Base-by-base conservation (phyloP, 2,329 filamentous ascomycete species). In the Blastomyces silverae region DNA sequence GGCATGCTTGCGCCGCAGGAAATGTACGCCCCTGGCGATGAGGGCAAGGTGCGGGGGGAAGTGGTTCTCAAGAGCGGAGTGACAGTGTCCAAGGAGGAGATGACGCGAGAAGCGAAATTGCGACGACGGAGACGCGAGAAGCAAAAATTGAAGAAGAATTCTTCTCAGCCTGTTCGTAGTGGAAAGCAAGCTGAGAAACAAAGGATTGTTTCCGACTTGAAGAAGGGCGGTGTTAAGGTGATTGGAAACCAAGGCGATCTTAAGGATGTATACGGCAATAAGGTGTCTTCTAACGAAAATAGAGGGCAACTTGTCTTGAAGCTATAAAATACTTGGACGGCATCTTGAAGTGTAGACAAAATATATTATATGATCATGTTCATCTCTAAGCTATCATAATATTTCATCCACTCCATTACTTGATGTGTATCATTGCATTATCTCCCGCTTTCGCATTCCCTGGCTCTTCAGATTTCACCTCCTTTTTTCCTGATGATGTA, bases 1-100 rank as follows among this genome's bases (percentile, higher is more conserved):
- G 90, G 88, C 72, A 89, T 89, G 81, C 84, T 99, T 66, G 94
- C 94, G 57, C 94, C 94, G 2, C 94, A 97, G 74, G 94, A 99
- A 77, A 83, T 99, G 34, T 99, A 97, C 81, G 87, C 86, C 71
- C 87, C 91, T n/a, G 87, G 87, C 67, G 87, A 89, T 71, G 84
- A 85, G 67, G 86, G 81, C 3, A 75, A 79, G 17, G 80, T 80
- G 57, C 84, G 83, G 70, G 87, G 87, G 62, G 92, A 96, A 75
- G 81, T 96, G 48, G 84, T 92, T 44, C 83, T 87, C 64, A 92
- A 89, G 83, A 87, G 84, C 71, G 93, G 92, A 31, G 80, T 90
- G 71, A 89, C 91, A 0, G 78, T 96, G 55, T 87, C 90, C 8
- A 86, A 87, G 70, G 89, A 94, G 71, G 94, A 99, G 78, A 89